phyloP scores from a whole-genome alignment of 2,329 filamentous ascomycete genomes.

The Parastagonospora avenae region DNA sequence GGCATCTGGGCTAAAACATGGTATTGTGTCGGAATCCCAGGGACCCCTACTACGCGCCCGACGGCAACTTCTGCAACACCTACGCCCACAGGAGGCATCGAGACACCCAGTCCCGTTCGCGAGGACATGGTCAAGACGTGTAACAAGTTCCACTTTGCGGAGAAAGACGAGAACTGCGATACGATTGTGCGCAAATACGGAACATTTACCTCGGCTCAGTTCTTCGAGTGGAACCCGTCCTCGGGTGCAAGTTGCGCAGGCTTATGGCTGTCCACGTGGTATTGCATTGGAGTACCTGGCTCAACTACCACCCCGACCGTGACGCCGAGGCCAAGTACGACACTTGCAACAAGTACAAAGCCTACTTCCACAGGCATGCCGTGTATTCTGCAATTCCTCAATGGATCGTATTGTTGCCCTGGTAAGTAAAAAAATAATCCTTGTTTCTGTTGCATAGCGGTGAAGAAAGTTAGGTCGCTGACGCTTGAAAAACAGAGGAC shows the following conservation, averaged over 20 bases:
- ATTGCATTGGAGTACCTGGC: slow-evolving; percentile 5
- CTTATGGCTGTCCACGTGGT: slow-evolving; percentile 4
- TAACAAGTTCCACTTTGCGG: slow-evolving; percentile 1
- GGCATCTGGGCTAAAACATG: background rate
- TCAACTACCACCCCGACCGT: background rate
- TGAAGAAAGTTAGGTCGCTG: background rate
- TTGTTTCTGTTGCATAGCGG: background rate
- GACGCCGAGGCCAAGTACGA: background rate
- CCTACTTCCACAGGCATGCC: background rate
- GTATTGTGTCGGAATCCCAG: background rate
- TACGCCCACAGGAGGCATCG: background rate
- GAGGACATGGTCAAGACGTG: slow-evolving; percentile 1
- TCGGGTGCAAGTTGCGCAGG: slow-evolving; percentile 5
- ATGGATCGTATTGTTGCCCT: slow-evolving; percentile 1
- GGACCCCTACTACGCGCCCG: background rate
- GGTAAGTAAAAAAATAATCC: slow-evolving; percentile 2
- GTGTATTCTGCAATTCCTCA: slow-evolving; percentile 1
- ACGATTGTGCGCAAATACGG: slow-evolving; percentile 4
- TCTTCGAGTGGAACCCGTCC: slow-evolving; percentile 6
- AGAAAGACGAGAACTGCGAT: slow-evolving; percentile 1
- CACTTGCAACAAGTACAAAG: background rate
- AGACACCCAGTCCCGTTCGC: background rate
- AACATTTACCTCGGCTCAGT: slow-evolving; percentile 7
- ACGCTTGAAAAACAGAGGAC: background rate
- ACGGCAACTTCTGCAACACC: background rate